Conservation (phyloP, 1,139 yeast genomes). For the Suhomyces maxii region DNA sequence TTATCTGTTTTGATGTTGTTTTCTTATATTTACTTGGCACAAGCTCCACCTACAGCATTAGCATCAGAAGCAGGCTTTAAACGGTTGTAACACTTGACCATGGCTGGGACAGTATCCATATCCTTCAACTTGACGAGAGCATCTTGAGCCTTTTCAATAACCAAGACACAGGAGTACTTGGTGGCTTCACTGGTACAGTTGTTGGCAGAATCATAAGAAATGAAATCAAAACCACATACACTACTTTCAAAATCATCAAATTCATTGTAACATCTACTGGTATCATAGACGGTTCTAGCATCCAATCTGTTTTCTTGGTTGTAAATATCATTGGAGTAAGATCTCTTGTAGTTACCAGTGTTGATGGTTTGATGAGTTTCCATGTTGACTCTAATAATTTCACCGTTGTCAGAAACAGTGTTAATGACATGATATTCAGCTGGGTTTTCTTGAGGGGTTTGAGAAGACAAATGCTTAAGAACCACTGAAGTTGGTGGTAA, state of each 20-base stretch:
- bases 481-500: slow-evolving; percentile 18
- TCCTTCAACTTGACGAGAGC: slow-evolving; percentile 12
- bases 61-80: slow-evolving; percentile 11
- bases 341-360: slow-evolving; percentile 15
- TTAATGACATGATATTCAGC: slow-evolving; percentile 15
- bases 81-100: slow-evolving; percentile 15
- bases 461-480: slow-evolving; percentile 10
- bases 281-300: slow-evolving; percentile 7
- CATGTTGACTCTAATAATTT: slow-evolving; percentile 17
- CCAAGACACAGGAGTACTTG: slow-evolving; percentile 19
- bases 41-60: slow-evolving; percentile 15
- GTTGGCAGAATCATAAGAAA: slow-evolving; percentile 11
- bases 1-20: not conserved
- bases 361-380: slow-evolving; percentile 14
- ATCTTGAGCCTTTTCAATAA: slow-evolving; percentile 12
- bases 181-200: slow-evolving; percentile 11
- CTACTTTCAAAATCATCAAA: slow-evolving; percentile 13
- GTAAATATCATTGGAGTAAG: slow-evolving; percentile 15
- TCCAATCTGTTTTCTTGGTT: slow-evolving; percentile 5
- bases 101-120: slow-evolving; percentile 14
- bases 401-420: slow-evolving; percentile 15
- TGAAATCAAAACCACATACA: slow-evolving; percentile 15
- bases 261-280: slow-evolving; percentile 15
- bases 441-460: slow-evolving; percentile 7
- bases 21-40: slow-evolving; percentile 10